phyloP scores from a whole-genome alignment of 2,329 filamentous ascomycete species.

The Talaromyces funiculosus region DNA sequence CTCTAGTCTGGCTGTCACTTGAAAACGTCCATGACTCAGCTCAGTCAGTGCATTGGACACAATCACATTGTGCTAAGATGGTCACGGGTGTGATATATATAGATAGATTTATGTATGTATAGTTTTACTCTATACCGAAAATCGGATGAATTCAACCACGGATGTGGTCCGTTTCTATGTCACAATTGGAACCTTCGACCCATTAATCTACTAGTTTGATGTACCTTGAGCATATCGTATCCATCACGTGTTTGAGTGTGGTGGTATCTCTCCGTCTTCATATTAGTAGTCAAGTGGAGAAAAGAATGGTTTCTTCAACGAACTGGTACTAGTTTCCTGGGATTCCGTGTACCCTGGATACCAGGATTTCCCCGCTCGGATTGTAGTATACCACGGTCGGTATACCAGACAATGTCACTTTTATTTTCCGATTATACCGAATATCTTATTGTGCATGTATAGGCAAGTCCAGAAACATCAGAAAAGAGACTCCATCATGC shows the following conservation, averaged over 20 bases:
- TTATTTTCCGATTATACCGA: not conserved
- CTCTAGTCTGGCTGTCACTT: not conserved
- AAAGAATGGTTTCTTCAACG: not conserved
- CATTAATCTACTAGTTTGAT: not conserved
- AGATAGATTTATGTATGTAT: too few species aligned
- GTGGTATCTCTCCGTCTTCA: not conserved
- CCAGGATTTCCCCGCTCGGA: not conserved
- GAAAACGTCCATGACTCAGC: not conserved
- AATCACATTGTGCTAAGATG: slow-evolving; percentile 1
- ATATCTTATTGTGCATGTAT: not conserved
- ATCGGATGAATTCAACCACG: not conserved
- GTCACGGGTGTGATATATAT: slow-evolving; percentile 1
- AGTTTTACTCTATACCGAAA: not conserved
- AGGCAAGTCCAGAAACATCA: not conserved
- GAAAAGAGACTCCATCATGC: not conserved
- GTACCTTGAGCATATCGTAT: not conserved
- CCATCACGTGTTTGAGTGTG: not conserved
- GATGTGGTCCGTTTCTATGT: too few species aligned
- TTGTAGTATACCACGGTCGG: not conserved
- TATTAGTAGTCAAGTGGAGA: not conserved
- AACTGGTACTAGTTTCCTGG: not conserved
- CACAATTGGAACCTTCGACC: not conserved
- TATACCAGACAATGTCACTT: not conserved
- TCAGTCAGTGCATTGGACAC: not conserved
- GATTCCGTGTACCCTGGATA: not conserved